These are phyloP conservation scores for Cercospora berteroae DNA, from an alignment of 2,329 filamentous ascomycete genomes.

Conservation along the genomic window DNA sequence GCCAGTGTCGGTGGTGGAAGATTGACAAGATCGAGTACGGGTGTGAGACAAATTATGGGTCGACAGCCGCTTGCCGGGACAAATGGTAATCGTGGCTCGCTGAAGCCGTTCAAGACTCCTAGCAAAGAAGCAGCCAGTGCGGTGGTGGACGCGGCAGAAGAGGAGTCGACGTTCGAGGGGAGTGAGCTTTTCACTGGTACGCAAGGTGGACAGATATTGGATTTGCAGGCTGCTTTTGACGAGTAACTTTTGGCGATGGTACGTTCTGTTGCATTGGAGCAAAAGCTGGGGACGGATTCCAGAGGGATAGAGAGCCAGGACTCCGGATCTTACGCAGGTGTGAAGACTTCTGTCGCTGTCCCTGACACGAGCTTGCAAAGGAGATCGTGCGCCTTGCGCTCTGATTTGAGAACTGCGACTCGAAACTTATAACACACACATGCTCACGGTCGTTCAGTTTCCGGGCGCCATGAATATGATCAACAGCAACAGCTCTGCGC, in stretches of 20 bases:
- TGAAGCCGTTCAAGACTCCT: conserved; percentile 23
- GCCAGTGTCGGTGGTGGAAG: conserved; percentile 21
- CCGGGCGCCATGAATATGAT: no score
- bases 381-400: not conserved
- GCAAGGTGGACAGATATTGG: conserved; percentile 22
- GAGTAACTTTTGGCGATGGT: not conserved
- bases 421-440: not conserved
- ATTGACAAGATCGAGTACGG: conserved; percentile 7
- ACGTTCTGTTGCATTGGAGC: not conserved
- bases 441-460: no score
- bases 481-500: no score
- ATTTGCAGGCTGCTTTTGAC: conserved; percentile 16
- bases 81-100: conserved; percentile 31
- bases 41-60: conserved; percentile 23
- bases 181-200: conserved; percentile 43
- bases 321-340: not conserved
- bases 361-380: not conserved
- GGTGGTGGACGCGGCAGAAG: conserved; percentile 22
- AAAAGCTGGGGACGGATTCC: not conserved
- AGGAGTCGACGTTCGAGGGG: conserved; percentile 40
- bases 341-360: not conserved
- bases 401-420: not conserved
- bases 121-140: not conserved
- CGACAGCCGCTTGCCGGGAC: conserved; percentile 27
- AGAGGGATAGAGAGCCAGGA: not conserved